Conservation (phyloP, 1,284 basidiomycete genomes). For the Rhodofomes roseus region DNA sequence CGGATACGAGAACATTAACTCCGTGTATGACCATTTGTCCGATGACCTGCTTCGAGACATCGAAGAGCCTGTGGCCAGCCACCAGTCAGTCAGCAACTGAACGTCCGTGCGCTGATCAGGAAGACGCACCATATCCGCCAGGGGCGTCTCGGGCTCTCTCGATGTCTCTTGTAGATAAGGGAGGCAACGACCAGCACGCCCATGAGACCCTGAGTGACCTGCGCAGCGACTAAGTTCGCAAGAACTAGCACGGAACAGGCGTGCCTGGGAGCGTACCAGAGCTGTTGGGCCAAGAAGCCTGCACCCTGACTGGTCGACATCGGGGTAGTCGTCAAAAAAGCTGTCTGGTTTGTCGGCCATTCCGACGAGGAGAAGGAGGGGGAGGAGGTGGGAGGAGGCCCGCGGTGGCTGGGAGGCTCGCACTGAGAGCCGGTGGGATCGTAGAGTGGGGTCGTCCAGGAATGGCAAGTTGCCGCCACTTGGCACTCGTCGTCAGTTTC, state of each 20-base stretch:
- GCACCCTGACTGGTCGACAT: slow-evolving; percentile 59
- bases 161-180: slow-evolving; percentile 84
- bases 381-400: no score
- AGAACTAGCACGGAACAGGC: background rate
- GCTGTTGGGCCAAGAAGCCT: slow-evolving; percentile 65
- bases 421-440: background rate
- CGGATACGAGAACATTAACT: slow-evolving; percentile 81
- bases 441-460: background rate
- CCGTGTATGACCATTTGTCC: slow-evolving; percentile 91
- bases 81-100: background rate
- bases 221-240: background rate
- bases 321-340: slow-evolving; percentile 35
- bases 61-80: slow-evolving; percentile 61
- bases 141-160: slow-evolving; percentile 80
- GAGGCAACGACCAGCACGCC: slow-evolving; percentile 85
- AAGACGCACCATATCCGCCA: slow-evolving; percentile 86
- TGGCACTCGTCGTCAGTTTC: background rate
- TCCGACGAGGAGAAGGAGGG: slow-evolving; percentile 1
- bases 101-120: background rate
- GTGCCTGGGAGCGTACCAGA: slow-evolving; percentile 41
- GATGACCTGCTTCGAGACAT: slow-evolving; percentile 89
- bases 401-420: background rate
- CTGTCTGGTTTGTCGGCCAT: slow-evolving; percentile 12
- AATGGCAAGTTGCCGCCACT: background rate
- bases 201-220: slow-evolving; percentile 83